These are phyloP conservation scores for Penicillium sclerotigenum DNA, from an alignment of 2,329 filamentous ascomycete genomes.

Conservation along the genomic window DNA sequence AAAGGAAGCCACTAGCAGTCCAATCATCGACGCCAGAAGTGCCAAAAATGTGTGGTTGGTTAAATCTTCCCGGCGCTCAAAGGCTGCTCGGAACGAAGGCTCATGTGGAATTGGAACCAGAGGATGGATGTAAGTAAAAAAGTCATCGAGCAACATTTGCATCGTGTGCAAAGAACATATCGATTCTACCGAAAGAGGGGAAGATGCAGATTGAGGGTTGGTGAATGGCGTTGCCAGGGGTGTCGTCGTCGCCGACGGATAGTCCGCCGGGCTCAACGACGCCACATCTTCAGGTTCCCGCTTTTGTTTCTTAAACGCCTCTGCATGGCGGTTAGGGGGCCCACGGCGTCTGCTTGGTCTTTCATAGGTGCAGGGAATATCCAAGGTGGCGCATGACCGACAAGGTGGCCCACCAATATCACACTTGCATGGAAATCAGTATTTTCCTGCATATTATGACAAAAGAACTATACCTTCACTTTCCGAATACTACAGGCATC, in stretches of 20 bases:
- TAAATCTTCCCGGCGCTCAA: conserved; percentile 43
- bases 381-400: conserved; percentile 61
- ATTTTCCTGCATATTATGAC: not conserved
- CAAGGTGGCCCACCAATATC: conserved; percentile 66
- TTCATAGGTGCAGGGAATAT: conserved; percentile 66
- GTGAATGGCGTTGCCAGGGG: conserved; percentile 27
- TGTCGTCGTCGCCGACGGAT: conserved; percentile 35
- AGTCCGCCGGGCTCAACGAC: conserved; percentile 40
- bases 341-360: conserved; percentile 62
- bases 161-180: conserved; percentile 45
- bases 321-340: conserved; percentile 64
- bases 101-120: conserved; percentile 48
- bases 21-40: conserved; percentile 47
- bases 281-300: conserved; percentile 42
- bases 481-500: conserved; percentile 54
- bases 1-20: conserved; percentile 44
- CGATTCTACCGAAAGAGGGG: conserved; percentile 49
- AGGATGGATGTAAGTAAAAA: conserved; percentile 49
- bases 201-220: conserved; percentile 36
- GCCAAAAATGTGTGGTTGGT: conserved; percentile 44
- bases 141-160: conserved; percentile 45
- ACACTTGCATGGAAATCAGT: conserved; percentile 47
- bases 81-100: conserved; percentile 44
- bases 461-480: conserved; percentile 46
- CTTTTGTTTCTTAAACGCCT: conserved; percentile 62